phyloP scores from a whole-genome alignment of 1,284 basidiomycete species.

The Leucoagaricus sp. region DNA sequence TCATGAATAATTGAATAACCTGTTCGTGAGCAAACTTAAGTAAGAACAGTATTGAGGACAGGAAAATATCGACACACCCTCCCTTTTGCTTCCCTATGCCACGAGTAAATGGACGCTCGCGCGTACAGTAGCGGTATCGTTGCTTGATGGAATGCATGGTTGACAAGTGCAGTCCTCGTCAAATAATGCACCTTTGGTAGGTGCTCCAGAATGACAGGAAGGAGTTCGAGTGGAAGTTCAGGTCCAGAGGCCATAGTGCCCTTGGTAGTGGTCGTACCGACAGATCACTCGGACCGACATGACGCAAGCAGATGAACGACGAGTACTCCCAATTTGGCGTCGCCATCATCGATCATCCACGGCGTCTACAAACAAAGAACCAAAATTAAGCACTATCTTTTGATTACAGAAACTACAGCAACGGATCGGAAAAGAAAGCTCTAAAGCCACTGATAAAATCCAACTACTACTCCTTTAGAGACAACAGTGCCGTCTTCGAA shows the following conservation, averaged over 20 bases:
- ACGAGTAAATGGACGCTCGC: constrained; percentile 59
- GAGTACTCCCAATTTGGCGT: background rate
- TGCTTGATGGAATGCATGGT: constrained; percentile 51
- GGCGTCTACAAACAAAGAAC: background rate
- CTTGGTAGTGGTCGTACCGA: background rate
- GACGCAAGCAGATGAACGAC: background rate
- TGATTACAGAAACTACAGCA: background rate
- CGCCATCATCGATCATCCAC: no score
- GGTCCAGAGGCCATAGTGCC: constrained; percentile 8
- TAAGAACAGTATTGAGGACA: background rate
- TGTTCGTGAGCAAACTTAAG: constrained; percentile 22
- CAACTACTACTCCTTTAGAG: constrained; percentile 15
- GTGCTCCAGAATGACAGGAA: constrained; percentile 52
- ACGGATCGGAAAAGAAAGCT: background rate
- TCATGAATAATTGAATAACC: constrained; percentile 41
- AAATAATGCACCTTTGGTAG: constrained; percentile 55
- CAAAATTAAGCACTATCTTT: background rate
- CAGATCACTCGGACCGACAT: background rate
- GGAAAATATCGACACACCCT: constrained; percentile 40
- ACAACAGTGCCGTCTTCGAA: constrained; percentile 13
- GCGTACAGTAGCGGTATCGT: constrained; percentile 53
- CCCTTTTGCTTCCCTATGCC: constrained; percentile 62
- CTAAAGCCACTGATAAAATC: background rate
- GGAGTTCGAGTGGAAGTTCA: constrained; percentile 61
- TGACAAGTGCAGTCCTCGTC: constrained; percentile 53